Base-by-base conservation (phyloP, 192 early-diverging fungal species). In the Backusella westeae region DNA sequence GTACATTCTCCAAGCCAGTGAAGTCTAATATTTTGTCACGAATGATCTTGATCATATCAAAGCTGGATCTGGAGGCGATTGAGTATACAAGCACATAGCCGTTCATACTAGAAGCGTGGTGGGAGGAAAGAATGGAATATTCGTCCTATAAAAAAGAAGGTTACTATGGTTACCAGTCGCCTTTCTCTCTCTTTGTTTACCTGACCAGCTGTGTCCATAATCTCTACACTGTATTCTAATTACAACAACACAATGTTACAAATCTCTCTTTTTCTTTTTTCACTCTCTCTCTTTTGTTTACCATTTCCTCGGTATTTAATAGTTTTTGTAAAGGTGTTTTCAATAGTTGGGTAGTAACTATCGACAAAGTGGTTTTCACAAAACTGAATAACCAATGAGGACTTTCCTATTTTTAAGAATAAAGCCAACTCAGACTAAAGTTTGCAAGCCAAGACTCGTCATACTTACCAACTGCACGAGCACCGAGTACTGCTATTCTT, bases 121-220 rank as follows among this genome's bases (percentile, higher is more conserved):
- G 92, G n/a, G 93, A 90, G 72, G 95, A 97, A 70, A 99, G 83
- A 65, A 97, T 92, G 42, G 98, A 97, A 68, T 91, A 95, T 84
- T 99, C 98, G 83, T 99, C 94, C 91, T 94, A 67, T 70, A 23
- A 69, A 19, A 3, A 35, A n/a, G 7, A 32, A 15, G 1, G 44
- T 19, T 49, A 17, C 32, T 29, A 38, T 21, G 12, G 9, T 39
- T 39, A 8, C 38, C 38, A 39, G 38, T 32, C 29, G 8, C 9
- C 9, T 39, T 9, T 39, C 10, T 39, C 38, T 39, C 38, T 39
- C 38, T 39, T 39, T 39, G 38, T 77, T 83, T 91, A 90, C 90
- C 89, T 97, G 96, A 69, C 98, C 98, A 8, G 98, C 95, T 9
- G 98, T 98, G 80, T 99, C 98, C 76, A 96, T 93, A 66, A 98